phyloP scores from a whole-genome alignment of 2,329 filamentous ascomycete species.

The Stachybotrys elegans region DNA sequence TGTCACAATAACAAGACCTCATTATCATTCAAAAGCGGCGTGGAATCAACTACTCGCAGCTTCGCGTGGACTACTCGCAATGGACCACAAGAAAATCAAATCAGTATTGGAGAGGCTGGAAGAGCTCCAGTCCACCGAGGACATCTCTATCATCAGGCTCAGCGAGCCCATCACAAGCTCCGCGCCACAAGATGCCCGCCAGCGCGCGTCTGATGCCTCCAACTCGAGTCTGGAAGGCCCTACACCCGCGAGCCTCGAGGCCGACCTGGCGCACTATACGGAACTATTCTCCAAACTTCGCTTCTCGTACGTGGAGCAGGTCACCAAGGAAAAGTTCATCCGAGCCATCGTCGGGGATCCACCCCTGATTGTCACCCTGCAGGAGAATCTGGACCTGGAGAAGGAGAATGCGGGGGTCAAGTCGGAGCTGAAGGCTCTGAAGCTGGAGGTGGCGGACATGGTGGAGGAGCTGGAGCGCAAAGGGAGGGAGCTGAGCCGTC shows the following conservation, averaged over 20 bases:
- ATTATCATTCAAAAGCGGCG: neutral
- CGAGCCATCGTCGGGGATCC: conserved; percentile 88
- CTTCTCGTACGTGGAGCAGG: conserved; percentile 96
- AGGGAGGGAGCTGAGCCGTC: conserved; percentile 51
- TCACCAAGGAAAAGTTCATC: conserved; percentile 97
- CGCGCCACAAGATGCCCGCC: conserved; percentile 29
- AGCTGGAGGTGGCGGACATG: conserved; percentile 70
- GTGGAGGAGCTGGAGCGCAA: conserved; percentile 66
- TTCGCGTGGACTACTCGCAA: conserved; percentile 12
- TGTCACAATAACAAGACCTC: neutral
- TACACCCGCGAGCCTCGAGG: conserved; percentile 71
- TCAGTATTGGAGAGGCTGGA: conserved; percentile 44
- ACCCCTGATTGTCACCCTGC: conserved; percentile 74
- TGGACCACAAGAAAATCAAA: conserved; percentile 26
- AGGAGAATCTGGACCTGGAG: conserved; percentile 78
- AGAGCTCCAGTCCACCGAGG: conserved; percentile 50
- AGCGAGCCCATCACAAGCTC: conserved; percentile 66
- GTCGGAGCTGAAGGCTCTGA: conserved; percentile 70
- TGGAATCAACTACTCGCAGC: neutral
- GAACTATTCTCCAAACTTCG: conserved; percentile 94
- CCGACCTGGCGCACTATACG: conserved; percentile 85
- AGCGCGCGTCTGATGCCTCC: conserved; percentile 69
- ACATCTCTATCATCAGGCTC: conserved; percentile 71
- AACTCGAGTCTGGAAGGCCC: conserved; percentile 58
- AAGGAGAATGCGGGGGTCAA: conserved; percentile 65